Percentiles rank a stretch among this genome's conserved stretches.
These are phyloP conservation scores for Cyathus striatus DNA, from an alignment of 768 basidiomycete species.

Conservation along the genomic window DNA sequence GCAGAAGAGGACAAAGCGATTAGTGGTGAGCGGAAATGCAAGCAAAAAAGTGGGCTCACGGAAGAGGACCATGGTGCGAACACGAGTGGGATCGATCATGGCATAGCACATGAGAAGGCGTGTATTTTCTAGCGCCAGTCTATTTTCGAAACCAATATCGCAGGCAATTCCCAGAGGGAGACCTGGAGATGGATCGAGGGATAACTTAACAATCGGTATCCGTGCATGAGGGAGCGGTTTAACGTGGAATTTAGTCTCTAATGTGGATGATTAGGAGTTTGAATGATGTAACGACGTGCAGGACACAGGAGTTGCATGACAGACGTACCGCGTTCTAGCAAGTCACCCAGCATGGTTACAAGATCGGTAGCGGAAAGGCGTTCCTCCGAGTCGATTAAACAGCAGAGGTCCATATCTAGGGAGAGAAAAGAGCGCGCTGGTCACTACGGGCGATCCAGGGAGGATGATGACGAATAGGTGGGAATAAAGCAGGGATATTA, in stretches of 20 bases:
- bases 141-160: slow-evolving; percentile 98
- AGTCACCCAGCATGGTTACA: slow-evolving; percentile 88
- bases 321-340: slow-evolving; percentile 84
- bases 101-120: slow-evolving; percentile 95
- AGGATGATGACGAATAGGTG: slow-evolving; percentile 4
- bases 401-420: slow-evolving; percentile 97
- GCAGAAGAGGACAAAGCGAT: slow-evolving; percentile 6
- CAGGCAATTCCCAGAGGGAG: slow-evolving; percentile 89
- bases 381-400: slow-evolving; percentile 86
- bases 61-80: slow-evolving; percentile 92
- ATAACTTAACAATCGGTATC: slow-evolving; percentile 98
- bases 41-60: slow-evolving; percentile 76
- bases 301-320: slow-evolving; percentile 3
- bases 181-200: slow-evolving; percentile 79
- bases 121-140: slow-evolving; percentile 95
- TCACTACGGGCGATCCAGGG: too few species aligned
- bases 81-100: slow-evolving; percentile 90
- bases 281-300: slow-evolving; percentile 6
- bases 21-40: slow-evolving; percentile 2
- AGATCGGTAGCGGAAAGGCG: slow-evolving; percentile 81
- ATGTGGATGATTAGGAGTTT: too few species aligned
- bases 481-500: slow-evolving; percentile 21
- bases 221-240: slow-evolving; percentile 95
- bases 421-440: slow-evolving; percentile 8
- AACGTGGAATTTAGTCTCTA: slow-evolving; percentile 95